Conservation (phyloP, 1,284 basidiomycete species). For the Dichomitus squalens region DNA sequence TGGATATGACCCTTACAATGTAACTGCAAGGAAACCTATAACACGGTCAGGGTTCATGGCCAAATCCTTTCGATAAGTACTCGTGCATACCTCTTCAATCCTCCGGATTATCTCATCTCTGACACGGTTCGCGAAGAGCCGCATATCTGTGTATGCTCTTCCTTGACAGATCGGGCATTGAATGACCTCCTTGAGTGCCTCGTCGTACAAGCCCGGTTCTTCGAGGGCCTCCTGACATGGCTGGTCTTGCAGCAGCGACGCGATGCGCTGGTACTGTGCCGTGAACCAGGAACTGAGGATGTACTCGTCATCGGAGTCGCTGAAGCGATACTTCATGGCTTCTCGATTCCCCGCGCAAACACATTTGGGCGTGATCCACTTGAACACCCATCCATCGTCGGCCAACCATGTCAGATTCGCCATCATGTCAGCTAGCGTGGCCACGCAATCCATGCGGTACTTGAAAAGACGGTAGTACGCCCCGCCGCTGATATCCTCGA, state of each 20-base stretch:
- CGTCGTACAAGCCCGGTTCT: neutral
- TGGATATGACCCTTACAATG: no score
- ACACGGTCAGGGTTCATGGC: neutral
- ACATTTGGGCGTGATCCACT: neutral
- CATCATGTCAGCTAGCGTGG: conserved; percentile 3
- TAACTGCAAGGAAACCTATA: neutral
- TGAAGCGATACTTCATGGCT: neutral
- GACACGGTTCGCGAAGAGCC: neutral
- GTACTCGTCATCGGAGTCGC: neutral
- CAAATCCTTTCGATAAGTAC: neutral
- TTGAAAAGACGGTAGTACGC: neutral
- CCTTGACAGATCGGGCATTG: neutral
- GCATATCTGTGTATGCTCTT: neutral
- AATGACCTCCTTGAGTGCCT: neutral
- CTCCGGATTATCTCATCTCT: neutral
- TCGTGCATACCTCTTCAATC: neutral
- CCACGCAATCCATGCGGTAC: no score
- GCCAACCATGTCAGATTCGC: neutral
- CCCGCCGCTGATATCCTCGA: neutral
- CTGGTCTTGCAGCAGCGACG: neutral
- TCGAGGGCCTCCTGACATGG: neutral
- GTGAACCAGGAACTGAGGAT: neutral
- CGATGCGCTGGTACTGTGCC: neutral
- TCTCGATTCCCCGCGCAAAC: neutral
- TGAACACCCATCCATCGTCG: neutral